Conservation (phyloP, 1,284 basidiomycete species). For the Ustilago curta region DNA sequence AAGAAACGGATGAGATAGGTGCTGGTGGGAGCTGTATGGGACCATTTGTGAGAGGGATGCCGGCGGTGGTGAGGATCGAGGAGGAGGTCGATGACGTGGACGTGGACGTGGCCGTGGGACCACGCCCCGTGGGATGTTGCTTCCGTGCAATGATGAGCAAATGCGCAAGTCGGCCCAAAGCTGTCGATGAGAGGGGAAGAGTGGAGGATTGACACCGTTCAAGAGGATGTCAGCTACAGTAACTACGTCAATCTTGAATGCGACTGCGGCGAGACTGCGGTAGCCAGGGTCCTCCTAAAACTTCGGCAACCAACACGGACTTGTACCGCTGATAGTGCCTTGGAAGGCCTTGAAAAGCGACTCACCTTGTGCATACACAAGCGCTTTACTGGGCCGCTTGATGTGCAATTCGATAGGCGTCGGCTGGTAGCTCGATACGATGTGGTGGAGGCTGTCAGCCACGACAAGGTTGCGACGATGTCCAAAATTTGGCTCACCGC, state of each 20-base stretch:
- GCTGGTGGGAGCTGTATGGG: slow-evolving; percentile 17
- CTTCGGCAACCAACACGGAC: background rate
- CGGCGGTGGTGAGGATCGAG: background rate
- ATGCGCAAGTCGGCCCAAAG: slow-evolving; percentile 37
- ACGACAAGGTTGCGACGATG: slow-evolving; percentile 8
- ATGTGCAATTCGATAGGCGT: slow-evolving; percentile 3
- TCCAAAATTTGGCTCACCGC: slow-evolving; percentile 11
- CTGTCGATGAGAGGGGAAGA: background rate
- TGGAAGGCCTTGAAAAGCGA: background rate
- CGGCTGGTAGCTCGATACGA: background rate
- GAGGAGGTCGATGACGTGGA: slow-evolving; percentile 35
- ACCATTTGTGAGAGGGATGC: slow-evolving; percentile 1
- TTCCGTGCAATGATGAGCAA: slow-evolving; percentile 48
- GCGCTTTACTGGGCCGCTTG: slow-evolving; percentile 31
- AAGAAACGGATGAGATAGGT: slow-evolving; percentile 8
- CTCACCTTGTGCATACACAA: slow-evolving; percentile 48
- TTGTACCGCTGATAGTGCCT: background rate
- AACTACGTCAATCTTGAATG: no score
- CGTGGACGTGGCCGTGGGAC: slow-evolving; percentile 34
- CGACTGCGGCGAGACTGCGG: slow-evolving; percentile 21
- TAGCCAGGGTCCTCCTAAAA: slow-evolving; percentile 11
- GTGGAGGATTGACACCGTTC: background rate
- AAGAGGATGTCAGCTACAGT: slow-evolving; percentile 4
- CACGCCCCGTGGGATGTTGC: slow-evolving; percentile 42
- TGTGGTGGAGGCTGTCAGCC: slow-evolving; percentile 11